A percentile compares a stretch with the other conserved stretches of the same genome.
Evolutionary conservation across 257 asterid genomes (phyloP).

Genomic region (Nicotiana attenuata): DNA sequence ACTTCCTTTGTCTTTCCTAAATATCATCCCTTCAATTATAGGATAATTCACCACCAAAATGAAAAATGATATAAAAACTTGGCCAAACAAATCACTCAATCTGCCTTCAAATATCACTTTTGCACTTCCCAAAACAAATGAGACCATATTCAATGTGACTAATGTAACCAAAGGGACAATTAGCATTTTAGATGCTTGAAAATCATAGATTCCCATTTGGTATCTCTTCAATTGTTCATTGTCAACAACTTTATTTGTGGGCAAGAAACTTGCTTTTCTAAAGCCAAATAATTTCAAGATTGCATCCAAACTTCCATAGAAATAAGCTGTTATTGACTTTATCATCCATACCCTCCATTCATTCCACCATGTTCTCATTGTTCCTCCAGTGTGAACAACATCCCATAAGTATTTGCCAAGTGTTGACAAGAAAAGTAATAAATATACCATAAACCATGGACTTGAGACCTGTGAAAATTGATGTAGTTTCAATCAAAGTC

Average conservation of each 20-base stretch:
- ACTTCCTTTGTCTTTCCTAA: constrained; percentile 48
- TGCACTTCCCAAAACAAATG: constrained; percentile 29
- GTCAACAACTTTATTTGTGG: constrained; percentile 55
- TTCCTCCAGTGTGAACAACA: constrained; percentile 34
- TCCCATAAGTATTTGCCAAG: constrained; percentile 48
- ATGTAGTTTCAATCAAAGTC: neutral
- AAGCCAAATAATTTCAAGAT: constrained; percentile 32
- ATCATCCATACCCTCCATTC: constrained; percentile 66
- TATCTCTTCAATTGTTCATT: constrained; percentile 37
- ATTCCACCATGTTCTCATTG: constrained; percentile 41
- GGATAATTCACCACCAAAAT: constrained; percentile 43
- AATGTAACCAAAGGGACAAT: constrained; percentile 47
- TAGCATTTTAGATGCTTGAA: constrained; percentile 38
- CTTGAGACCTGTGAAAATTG: constrained; percentile 39
- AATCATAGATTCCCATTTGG: constrained; percentile 46
- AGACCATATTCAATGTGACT: constrained; percentile 32
- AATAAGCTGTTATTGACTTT: constrained; percentile 42
- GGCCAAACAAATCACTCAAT: constrained; percentile 28
- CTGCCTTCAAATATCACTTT: constrained; percentile 13
- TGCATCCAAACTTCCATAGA: constrained; percentile 45
- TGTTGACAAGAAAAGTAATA: constrained; percentile 39
- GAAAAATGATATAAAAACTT: constrained; percentile 33
- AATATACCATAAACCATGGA: constrained; percentile 40
- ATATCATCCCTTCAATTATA: constrained; percentile 57
- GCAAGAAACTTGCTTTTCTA: constrained; percentile 45